Evolutionary conservation across 495 filamentous ascomycete species (phyloP).

Genomic region (Delitschia confertaspora): DNA sequence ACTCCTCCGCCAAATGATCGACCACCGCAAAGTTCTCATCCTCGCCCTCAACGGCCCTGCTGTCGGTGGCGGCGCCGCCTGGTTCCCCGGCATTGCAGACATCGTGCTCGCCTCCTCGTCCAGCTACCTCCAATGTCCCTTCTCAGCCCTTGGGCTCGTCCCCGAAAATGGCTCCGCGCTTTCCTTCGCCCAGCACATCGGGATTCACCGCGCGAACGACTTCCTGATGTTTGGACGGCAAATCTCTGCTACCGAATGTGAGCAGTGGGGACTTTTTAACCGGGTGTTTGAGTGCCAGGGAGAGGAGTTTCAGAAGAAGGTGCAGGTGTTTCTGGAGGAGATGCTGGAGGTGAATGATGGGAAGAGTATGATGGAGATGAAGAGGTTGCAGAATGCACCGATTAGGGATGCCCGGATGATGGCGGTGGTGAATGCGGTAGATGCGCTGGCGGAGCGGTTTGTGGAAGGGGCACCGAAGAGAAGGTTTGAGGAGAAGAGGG

Average conservation of each 20-base stretch:
- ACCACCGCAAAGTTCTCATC: conserved; percentile 33
- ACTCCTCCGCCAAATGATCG: conserved; percentile 32
- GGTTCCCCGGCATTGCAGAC: conserved; percentile 32
- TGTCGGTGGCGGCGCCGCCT: conserved; percentile 32
- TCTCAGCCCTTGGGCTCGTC: conserved; percentile 31
- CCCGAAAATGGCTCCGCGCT: conserved; percentile 33
- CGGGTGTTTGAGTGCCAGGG: conserved; percentile 20
- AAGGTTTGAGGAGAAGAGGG: conserved; percentile 31
- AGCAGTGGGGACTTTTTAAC: conserved; percentile 29
- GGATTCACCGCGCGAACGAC: conserved; percentile 33
- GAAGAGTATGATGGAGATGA: conserved; percentile 37
- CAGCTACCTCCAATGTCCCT: conserved; percentile 31
- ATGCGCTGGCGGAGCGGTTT: conserved; percentile 34
- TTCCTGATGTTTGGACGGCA: conserved; percentile 34
- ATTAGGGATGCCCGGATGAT: conserved; percentile 28
- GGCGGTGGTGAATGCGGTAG: conserved; percentile 29
- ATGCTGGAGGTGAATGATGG: conserved; percentile 31
- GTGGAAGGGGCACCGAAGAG: conserved; percentile 31
- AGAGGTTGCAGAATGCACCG: conserved; percentile 33
- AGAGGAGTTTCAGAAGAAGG: conserved; percentile 24
- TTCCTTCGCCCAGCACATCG: conserved; percentile 30
- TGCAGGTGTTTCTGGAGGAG: conserved; percentile 27
- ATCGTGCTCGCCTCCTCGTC: conserved; percentile 28
- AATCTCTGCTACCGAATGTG: conserved; percentile 24
- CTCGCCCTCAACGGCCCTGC: conserved; percentile 34